Base-by-base conservation (phyloP, 139 green algal species). In the Mesotaenium endlicherianum region DNA sequence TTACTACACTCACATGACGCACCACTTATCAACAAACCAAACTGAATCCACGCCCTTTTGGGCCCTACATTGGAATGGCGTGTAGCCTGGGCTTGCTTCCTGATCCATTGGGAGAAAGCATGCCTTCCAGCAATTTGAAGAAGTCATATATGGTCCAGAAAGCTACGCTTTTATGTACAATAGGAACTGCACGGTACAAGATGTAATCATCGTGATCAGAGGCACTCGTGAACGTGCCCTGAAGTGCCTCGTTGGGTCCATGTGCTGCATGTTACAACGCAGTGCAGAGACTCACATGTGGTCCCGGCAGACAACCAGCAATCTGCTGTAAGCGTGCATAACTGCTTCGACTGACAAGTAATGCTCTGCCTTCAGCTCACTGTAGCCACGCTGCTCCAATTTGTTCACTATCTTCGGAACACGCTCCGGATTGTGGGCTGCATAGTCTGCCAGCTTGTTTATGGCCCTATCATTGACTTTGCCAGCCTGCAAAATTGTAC, bases 331-430 rank as follows among this genome's bases (percentile, higher is more conserved):
- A 20, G 40, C 42, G 36, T 39, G 79, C 39, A 80, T 42, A 34
- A 70, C 79, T 40, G 67, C 67, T 20, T 38, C 34, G 11, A 85
- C 38, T n/a, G 30, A 78, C 0, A 6, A 2, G 26, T 38, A 42
- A 6, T 59, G 60, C 34, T 80, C 67, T 17, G 64, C 40, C 2
- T n/a, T 38, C 39, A 76, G 70, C 45, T 85, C 79, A 1, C 34
- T 80, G 6, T 70, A 20, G 2, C 42, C 64, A 6, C 64, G 39
- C 64, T 70, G 36, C 31, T 85, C 79, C 44, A 85, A 40, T 41
- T 68, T 69, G 26, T 81, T 47, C 64, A 68, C 64, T n/a, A 85
- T 85, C 64, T 85, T 84, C n/a, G 57, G 57, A 58, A 84, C 78
- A 31, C 77, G 77, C 43, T 49, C 77, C 34, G 77, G 57, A 34